Conservation (phyloP, 768 basidiomycete species). For the Xanthoconium stramineum region DNA sequence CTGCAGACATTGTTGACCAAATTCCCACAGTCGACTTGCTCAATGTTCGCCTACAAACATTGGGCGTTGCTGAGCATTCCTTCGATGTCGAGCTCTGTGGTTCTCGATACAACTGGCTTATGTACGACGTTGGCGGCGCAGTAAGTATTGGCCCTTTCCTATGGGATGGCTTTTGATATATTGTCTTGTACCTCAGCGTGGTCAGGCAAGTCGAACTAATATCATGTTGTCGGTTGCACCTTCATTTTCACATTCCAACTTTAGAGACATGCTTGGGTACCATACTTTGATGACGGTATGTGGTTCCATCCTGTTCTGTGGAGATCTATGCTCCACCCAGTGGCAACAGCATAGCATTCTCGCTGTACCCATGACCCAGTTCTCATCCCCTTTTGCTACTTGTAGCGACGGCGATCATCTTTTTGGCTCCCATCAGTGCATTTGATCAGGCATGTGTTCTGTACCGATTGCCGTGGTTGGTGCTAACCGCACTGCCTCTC, state of each 20-base stretch:
- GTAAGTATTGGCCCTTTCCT: constrained; percentile 40
- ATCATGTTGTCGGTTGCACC: constrained; percentile 11
- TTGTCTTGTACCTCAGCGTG: constrained; percentile 41
- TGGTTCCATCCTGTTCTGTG: constrained; percentile 12
- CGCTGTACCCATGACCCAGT: constrained; percentile 7
- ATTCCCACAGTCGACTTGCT: constrained; percentile 62
- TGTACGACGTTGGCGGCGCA: constrained; percentile 84
- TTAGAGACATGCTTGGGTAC: constrained; percentile 78
- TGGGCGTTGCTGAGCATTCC: constrained; percentile 75
- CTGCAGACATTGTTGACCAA: not conserved
- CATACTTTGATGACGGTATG: constrained; percentile 82
- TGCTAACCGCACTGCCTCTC: constrained; percentile 11
- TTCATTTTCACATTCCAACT: constrained; percentile 12
- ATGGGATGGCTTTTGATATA: not conserved
- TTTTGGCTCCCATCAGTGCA: constrained; percentile 81
- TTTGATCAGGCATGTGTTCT: constrained; percentile 69
- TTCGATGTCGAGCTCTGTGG: constrained; percentile 67
- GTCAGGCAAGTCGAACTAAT: constrained; percentile 45
- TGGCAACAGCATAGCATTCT: constrained; percentile 19
- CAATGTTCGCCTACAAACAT: constrained; percentile 74
- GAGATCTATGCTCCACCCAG: constrained; percentile 6
- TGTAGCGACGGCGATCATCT: constrained; percentile 79
- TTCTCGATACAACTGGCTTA: constrained; percentile 65
- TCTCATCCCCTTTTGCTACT: constrained; percentile 6
- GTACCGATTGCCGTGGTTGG: not conserved